Evolutionary conservation across 2,329 filamentous ascomycete genomes (phyloP).

Genomic region (Thelonectria discophora): DNA sequence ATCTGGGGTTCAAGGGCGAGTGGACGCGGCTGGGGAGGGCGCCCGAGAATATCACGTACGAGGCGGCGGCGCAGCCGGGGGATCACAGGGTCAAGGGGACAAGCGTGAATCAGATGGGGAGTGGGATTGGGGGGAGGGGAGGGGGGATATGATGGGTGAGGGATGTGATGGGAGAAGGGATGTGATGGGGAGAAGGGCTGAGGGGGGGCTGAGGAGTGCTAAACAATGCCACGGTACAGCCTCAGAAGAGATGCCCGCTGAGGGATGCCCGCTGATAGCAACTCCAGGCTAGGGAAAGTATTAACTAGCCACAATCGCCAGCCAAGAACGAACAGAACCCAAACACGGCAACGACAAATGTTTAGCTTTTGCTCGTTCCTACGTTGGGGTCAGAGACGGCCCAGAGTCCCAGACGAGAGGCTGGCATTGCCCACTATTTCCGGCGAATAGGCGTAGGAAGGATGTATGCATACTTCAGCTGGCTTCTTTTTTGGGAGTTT

Average conservation of each 20-base stretch:
- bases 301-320: neutral
- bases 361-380: too few species aligned
- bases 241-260: too few species aligned
- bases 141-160: slow-evolving; percentile 31
- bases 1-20: slow-evolving; percentile 92
- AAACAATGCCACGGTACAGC: too few species aligned
- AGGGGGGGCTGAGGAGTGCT: too few species aligned
- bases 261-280: too few species aligned
- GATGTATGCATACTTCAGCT: neutral
- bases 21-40: slow-evolving; percentile 81
- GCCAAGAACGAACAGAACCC: too few species aligned
- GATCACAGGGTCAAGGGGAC: slow-evolving; percentile 79
- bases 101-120: slow-evolving; percentile 63
- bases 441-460: neutral
- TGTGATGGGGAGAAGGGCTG: neutral
- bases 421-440: neutral
- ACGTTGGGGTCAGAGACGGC: too few species aligned
- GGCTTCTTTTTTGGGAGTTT: neutral
- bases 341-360: too few species aligned
- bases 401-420: too few species aligned
- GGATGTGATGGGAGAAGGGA: neutral
- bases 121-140: slow-evolving; percentile 56
- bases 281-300: too few species aligned
- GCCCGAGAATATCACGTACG: slow-evolving; percentile 87
- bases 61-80: slow-evolving; percentile 88